Percentiles rank a stretch among this genome's conserved stretches.
These are phyloP conservation scores for Ustilago nuda DNA, from an alignment of 1,284 basidiomycete species.

Conservation along the genomic window DNA sequence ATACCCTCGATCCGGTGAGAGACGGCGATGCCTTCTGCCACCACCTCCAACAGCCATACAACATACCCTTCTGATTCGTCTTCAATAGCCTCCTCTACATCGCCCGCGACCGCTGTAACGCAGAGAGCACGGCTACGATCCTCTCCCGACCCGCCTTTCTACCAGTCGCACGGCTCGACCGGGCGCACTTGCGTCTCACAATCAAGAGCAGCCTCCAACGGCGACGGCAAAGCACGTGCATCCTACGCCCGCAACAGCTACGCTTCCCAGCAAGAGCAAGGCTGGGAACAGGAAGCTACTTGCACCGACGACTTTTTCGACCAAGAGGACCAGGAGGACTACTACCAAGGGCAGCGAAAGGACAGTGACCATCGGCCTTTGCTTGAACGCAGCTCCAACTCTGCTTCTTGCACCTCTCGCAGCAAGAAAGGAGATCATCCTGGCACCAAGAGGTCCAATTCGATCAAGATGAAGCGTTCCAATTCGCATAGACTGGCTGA, in stretches of 20 bases:
- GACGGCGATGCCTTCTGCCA: constrained; percentile 27
- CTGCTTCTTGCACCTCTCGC: constrained; percentile 19
- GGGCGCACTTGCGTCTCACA: constrained; percentile 32
- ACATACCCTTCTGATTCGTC: not conserved
- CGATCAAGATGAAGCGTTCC: constrained; percentile 49
- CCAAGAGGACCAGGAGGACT: constrained; percentile 16
- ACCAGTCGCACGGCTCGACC: constrained; percentile 41
- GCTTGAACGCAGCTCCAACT: constrained; percentile 13
- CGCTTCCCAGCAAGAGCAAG: not conserved
- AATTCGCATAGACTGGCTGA: constrained; percentile 13
- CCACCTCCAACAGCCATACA: constrained; percentile 1
- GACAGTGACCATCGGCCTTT: constrained; percentile 23
- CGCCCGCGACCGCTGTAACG: not conserved
- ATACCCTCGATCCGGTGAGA: not conserved
- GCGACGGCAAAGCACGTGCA: constrained; percentile 22
- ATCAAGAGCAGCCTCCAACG: constrained; percentile 1
- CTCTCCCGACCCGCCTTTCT: constrained; percentile 26
- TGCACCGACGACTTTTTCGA: constrained; percentile 40
- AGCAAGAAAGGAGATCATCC: constrained; percentile 21
- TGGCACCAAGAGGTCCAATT: constrained; percentile 21
- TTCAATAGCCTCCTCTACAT: constrained; percentile 1
- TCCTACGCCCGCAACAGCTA: constrained; percentile 4
- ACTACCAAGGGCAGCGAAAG: constrained; percentile 13
- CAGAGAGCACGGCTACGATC: constrained; percentile 27
- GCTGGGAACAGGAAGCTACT: constrained; percentile 24